A percentile compares a stretch with the other conserved stretches of the same genome.
Evolutionary conservation across 495 filamentous ascomycete species (phyloP).

Genomic region (Bacidia gigantensis): DNA sequence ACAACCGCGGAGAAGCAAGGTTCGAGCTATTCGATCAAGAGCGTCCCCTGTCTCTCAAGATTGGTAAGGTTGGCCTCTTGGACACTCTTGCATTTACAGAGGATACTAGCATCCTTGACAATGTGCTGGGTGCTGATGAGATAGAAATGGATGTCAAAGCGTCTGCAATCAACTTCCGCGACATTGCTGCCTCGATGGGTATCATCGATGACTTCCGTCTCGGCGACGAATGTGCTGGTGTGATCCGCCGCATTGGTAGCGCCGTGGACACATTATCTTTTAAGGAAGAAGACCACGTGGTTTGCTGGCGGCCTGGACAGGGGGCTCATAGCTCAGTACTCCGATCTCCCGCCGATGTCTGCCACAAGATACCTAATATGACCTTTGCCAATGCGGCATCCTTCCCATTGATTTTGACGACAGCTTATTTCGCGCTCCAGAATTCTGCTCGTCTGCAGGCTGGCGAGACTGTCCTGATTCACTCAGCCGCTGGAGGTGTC

Average conservation of each 20-base stretch:
- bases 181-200: slow-evolving; percentile 22
- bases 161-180: slow-evolving; percentile 23
- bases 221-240: slow-evolving; percentile 20
- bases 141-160: slow-evolving; percentile 22
- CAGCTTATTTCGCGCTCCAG: slow-evolving; percentile 24
- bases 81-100: slow-evolving; percentile 17
- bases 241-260: slow-evolving; percentile 14
- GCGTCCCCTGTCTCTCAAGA: slow-evolving; percentile 15
- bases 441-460: slow-evolving; percentile 21
- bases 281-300: slow-evolving; percentile 15
- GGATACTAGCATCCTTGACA: slow-evolving; percentile 16
- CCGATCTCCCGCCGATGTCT: slow-evolving; percentile 16
- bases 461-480: slow-evolving; percentile 30
- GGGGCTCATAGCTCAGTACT: slow-evolving; percentile 19
- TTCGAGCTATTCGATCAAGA: slow-evolving; percentile 12
- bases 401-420: slow-evolving; percentile 24
- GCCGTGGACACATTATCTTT: slow-evolving; percentile 10
- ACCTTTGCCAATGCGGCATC: slow-evolving; percentile 19
- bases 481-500: slow-evolving; percentile 29
- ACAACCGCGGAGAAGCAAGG: slow-evolving; percentile 5
- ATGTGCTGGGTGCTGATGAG: slow-evolving; percentile 19
- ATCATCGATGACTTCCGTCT: slow-evolving; percentile 20
- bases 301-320: slow-evolving; percentile 18
- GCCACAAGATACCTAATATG: slow-evolving; percentile 15
- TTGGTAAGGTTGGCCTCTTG: slow-evolving; percentile 15